Evolutionary conservation across 306 rosid genomes (phyloP), one percentile per base, ranked within the genome.

Genomic region (Ammopiptanthus mongolicus): DNA sequence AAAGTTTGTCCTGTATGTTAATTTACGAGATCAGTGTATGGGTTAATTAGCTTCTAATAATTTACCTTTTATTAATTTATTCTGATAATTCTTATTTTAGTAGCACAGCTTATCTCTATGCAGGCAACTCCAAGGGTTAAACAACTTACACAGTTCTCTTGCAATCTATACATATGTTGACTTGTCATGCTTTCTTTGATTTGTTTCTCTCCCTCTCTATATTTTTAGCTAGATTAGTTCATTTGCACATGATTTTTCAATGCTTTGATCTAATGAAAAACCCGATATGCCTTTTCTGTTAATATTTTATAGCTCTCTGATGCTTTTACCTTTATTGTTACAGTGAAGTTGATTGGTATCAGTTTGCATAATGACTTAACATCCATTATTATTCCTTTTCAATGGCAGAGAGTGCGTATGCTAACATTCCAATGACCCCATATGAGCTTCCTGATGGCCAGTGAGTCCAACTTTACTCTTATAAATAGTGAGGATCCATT

Each of bases 361-460:
- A 74, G 23, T 65, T 11, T 71, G 69, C 56, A 53, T 69, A 63
- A 37, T 44, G 50, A 12, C 50, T 44, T 74, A 44, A 71, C 82
- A 46, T 73, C 65, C 51, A 23, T 29, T 58, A 41, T 71, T 66
- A 4, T 48, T 8, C 53, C 57, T 78, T 47, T 15, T 51, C 17
- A 29, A 13, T 68, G 78, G 62, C 92, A 96, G 99, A 96, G 86
- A 92, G 70, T 68, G 84, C 98, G 19, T 96, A 96, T 86, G 89
- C 98, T 46, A 96, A 96, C 86, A 96, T 96, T 78, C 99, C 99
- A 50, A 96, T 86, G 90, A 96, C 99, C 50, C 72, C 99, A 12
- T 96, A 92, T 69, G 99, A 96, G 84, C 99, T 96, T 72, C 99
- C 99, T 81, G 99, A 96, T 85, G 99, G 99, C 93, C 99, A 96